Evolutionary conservation across 2,329 filamentous ascomycete genomes (phyloP).

Genomic region (Tolypocladium endophyticum): DNA sequence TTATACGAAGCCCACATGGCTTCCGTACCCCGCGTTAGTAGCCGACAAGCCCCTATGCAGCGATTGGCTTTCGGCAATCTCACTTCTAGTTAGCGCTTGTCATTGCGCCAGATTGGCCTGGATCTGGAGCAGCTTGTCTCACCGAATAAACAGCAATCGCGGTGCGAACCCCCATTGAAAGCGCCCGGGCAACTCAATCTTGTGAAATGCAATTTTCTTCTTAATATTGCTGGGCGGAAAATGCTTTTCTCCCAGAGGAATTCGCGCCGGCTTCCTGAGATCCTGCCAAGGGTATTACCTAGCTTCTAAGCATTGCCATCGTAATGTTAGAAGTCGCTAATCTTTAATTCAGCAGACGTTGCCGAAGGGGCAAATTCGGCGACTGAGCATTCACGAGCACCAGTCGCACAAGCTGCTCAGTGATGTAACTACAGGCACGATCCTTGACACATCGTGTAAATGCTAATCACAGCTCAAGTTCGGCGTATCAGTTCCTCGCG

Average conservation of each 20-base stretch:
- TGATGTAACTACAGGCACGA: conserved; percentile 7
- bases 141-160: background rate
- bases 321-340: background rate
- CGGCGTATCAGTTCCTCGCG: conserved; percentile 13
- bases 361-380: background rate
- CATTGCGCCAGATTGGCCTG: background rate
- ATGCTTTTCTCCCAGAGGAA: background rate
- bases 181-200: background rate
- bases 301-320: too few relatives aligned
- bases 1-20: background rate
- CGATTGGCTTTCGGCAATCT: background rate
- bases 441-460: background rate
- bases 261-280: background rate
- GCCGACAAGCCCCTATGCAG: background rate
- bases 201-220: background rate
- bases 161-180: background rate
- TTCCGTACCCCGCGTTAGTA: background rate
- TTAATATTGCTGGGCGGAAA: too few relatives aligned
- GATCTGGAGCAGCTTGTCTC: background rate
- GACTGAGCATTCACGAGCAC: conserved; percentile 16
- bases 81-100: background rate
- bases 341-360: background rate
- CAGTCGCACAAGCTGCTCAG: conserved; percentile 16
- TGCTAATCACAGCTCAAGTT: conserved; percentile 8
- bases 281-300: background rate